Conservation (phyloP, 495 filamentous ascomycete species). For the Neurospora hispaniola region DNA sequence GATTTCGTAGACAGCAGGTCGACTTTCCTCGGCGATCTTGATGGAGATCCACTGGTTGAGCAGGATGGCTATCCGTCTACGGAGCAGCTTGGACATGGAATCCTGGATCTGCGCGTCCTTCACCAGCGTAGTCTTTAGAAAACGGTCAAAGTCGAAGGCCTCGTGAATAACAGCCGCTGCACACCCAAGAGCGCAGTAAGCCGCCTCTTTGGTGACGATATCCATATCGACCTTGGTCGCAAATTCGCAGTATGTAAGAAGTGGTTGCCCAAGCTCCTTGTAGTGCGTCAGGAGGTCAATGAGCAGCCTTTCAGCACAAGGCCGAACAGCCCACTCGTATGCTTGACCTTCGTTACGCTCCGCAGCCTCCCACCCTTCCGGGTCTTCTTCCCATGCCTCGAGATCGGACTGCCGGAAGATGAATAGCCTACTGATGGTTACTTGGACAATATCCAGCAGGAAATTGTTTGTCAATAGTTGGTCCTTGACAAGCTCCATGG, state of each 20-base stretch:
- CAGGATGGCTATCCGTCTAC: constrained; percentile 76
- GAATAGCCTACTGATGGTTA: constrained; percentile 79
- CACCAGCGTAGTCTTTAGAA: constrained; percentile 63
- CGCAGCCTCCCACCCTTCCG: constrained; percentile 82
- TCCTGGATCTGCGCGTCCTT: constrained; percentile 68
- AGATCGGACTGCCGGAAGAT: constrained; percentile 77
- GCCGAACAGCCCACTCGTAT: constrained; percentile 79
- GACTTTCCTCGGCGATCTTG: constrained; percentile 50
- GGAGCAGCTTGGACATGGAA: constrained; percentile 73
- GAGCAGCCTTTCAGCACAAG: constrained; percentile 88
- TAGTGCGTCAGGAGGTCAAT: constrained; percentile 82
- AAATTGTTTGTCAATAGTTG: constrained; percentile 65
- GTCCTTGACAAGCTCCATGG: constrained; percentile 52
- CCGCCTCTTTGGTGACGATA: constrained; percentile 77
- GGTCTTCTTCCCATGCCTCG: constrained; percentile 81
- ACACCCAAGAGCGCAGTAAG: constrained; percentile 86
- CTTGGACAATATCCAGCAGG: constrained; percentile 66
- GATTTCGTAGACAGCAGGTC: constrained; percentile 72
- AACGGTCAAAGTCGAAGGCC: constrained; percentile 66
- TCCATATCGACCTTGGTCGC: constrained; percentile 58
- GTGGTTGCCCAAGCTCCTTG: constrained; percentile 62
- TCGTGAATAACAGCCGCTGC: constrained; percentile 63
- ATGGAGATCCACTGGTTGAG: constrained; percentile 83
- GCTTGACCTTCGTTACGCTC: constrained; percentile 71
- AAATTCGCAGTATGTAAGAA: constrained; percentile 67